These are phyloP conservation scores for Solanum sparsipilum DNA, from an alignment of 257 asterid species.

Conservation along the genomic window DNA sequence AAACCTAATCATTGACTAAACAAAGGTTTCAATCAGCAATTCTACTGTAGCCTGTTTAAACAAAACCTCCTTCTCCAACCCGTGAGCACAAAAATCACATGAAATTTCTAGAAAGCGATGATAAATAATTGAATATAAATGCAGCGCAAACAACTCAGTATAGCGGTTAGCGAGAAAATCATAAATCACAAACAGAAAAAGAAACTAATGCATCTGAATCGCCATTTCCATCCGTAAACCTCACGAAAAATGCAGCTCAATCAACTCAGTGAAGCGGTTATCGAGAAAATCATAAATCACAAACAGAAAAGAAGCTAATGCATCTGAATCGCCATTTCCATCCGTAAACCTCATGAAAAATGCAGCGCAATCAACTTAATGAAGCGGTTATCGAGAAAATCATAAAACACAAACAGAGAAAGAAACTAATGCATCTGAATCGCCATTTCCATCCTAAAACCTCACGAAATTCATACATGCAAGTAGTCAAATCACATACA, in stretches of 20 bases:
- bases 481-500: not conserved
- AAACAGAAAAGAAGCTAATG: not conserved
- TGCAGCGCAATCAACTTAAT: not conserved
- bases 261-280: not conserved
- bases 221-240: not conserved
- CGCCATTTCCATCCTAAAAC: not conserved
- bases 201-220: not conserved
- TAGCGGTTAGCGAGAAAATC: not conserved
- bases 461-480: not conserved
- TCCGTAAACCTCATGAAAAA: not conserved
- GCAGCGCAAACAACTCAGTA: not conserved
- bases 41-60: not conserved
- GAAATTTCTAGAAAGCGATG: not conserved
- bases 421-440: not conserved
- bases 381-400: not conserved
- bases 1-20: not conserved
- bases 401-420: not conserved
- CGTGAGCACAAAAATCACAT: not conserved
- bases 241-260: not conserved
- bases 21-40: not conserved
- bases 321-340: not conserved
- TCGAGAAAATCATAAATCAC: not conserved
- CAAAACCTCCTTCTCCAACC: not conserved
- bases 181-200: too few relatives aligned
- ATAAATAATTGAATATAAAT: not conserved